Percentiles rank a stretch among this genome's conserved stretches.
phyloP scores from a whole-genome alignment of 2,329 filamentous ascomycete species.

The Claviceps lovelessii region DNA sequence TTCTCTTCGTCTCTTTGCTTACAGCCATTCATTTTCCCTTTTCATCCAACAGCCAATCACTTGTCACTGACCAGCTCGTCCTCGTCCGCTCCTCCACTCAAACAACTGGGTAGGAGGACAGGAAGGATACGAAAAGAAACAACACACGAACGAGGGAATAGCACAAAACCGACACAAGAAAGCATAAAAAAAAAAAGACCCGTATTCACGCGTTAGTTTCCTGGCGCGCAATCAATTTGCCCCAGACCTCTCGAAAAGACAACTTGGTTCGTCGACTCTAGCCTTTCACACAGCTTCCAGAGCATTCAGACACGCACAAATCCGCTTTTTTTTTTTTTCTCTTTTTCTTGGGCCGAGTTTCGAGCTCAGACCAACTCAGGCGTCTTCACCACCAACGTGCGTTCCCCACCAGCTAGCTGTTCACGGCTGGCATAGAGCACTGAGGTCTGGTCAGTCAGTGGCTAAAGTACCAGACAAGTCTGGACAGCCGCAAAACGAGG shows the following conservation, averaged over 20 bases:
- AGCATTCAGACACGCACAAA: constrained; percentile 8
- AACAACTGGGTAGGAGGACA: constrained; percentile 16
- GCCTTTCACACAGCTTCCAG: constrained; percentile 11
- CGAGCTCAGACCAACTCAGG: not conserved
- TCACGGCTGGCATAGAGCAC: not conserved
- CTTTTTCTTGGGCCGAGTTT: not conserved
- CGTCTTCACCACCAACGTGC: not conserved
- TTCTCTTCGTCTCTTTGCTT: constrained; percentile 27
- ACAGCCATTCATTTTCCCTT: constrained; percentile 20
- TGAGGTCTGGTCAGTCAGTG: not conserved
- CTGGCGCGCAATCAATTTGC: constrained; percentile 11
- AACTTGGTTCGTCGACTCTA: constrained; percentile 7
- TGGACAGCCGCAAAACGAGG: not conserved
- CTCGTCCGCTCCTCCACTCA: constrained; percentile 20
- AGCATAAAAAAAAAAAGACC: constrained; percentile 7
- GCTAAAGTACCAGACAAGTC: not conserved
- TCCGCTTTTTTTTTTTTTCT: constrained; percentile 3
- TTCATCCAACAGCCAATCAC: constrained; percentile 32
- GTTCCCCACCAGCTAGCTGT: not conserved
- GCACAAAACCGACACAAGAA: constrained; percentile 5
- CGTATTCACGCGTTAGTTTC: constrained; percentile 1
- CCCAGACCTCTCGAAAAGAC: constrained; percentile 1
- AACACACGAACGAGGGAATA: not conserved
- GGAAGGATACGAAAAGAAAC: not conserved
- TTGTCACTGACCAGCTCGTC: constrained; percentile 11